Evolutionary conservation across 2,329 filamentous ascomycete species (phyloP).

Genomic region (Ophidiomyces ophidiicola): DNA sequence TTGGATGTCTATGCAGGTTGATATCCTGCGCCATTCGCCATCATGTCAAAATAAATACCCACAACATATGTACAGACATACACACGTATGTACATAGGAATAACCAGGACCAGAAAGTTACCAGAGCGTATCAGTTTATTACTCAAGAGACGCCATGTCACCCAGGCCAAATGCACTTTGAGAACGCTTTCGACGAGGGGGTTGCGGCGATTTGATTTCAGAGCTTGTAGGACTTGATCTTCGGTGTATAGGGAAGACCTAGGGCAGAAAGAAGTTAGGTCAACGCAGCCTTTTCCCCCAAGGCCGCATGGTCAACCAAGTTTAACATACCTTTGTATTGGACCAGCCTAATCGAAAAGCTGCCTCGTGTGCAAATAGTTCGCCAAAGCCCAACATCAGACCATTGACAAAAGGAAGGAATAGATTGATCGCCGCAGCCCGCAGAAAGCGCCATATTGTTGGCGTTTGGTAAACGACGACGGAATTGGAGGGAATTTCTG

Average conservation of each 20-base stretch:
- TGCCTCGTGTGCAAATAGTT: conserved; percentile 90
- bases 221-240: conserved; percentile 59
- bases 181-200: conserved; percentile 44
- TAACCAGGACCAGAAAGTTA: not conserved
- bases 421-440: conserved; percentile 91
- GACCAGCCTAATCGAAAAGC: conserved; percentile 90
- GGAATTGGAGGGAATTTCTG: conserved; percentile 27
- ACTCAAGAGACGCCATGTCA: conserved; percentile 49
- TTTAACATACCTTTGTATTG: conserved; percentile 64
- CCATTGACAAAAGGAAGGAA: conserved; percentile 92
- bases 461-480: conserved; percentile 82
- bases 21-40: conserved; percentile 10
- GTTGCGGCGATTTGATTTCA: conserved; percentile 67
- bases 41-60: conserved; percentile 2
- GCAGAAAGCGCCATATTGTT: conserved; percentile 70
- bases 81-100: conserved; percentile 5
- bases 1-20: not conserved
- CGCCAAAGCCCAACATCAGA: conserved; percentile 94
- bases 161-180: conserved; percentile 45
- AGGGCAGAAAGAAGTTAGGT: conserved; percentile 1
- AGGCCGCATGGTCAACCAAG: not conserved
- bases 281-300: too few species aligned
- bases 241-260: conserved; percentile 51
- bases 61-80: conserved; percentile 13
- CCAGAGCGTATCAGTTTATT: not conserved